Evolutionary conservation across 2,329 filamentous ascomycete genomes (phyloP).

Genomic region (Hypoxylon sp.): DNA sequence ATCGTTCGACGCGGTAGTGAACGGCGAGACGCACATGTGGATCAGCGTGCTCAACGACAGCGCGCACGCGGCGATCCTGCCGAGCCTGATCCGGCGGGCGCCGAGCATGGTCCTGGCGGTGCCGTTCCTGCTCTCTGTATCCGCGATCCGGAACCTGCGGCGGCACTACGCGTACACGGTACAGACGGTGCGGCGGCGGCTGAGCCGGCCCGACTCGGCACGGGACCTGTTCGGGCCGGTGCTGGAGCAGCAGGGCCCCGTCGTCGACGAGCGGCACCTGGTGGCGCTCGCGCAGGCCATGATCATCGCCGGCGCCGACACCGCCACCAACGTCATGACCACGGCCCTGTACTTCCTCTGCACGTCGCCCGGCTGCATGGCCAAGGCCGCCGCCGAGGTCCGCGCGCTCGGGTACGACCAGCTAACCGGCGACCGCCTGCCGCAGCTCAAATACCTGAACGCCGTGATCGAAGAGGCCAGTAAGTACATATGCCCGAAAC

Average conservation of each 20-base stretch:
- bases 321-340: conserved; percentile 50
- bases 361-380: conserved; percentile 45
- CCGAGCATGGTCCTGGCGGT: conserved; percentile 29
- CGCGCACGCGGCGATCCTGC: conserved; percentile 35
- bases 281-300: conserved; percentile 37
- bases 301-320: conserved; percentile 54
- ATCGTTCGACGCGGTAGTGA: conserved; percentile 38
- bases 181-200: conserved; percentile 33
- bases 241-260: conserved; percentile 24
- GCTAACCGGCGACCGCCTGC: conserved; percentile 29
- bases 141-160: conserved; percentile 28
- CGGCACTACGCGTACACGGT: conserved; percentile 38
- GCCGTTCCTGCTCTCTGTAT: conserved; percentile 34
- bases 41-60: conserved; percentile 39
- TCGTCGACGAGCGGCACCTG: conserved; percentile 31
- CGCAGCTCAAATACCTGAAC: conserved; percentile 34
- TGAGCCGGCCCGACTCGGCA: conserved; percentile 18
- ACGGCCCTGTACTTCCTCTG: conserved; percentile 50
- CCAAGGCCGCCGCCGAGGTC: conserved; percentile 49
- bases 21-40: conserved; percentile 38
- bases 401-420: conserved; percentile 43
- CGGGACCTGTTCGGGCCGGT: conserved; percentile 35
- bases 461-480: conserved; percentile 40
- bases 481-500: background rate
- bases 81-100: conserved; percentile 26